Percentiles rank a stretch among this genome's conserved stretches.
These are phyloP conservation scores for Dillenia turbinata DNA, from an alignment of 164 flowering plant species.

Conservation along the genomic window DNA sequence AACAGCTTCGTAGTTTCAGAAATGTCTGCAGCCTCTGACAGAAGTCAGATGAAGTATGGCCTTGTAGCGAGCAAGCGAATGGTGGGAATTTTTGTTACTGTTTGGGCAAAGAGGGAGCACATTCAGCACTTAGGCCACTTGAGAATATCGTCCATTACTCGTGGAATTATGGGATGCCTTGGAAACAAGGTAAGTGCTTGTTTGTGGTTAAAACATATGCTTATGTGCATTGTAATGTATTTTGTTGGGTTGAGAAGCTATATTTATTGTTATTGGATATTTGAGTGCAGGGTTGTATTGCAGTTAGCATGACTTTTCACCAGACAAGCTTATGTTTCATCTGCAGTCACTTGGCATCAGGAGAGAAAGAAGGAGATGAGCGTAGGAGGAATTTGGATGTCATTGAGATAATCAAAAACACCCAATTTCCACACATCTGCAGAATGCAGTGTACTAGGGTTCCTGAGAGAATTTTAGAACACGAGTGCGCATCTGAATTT, in stretches of 20 bases:
- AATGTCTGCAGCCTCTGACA: slow-evolving; percentile 7
- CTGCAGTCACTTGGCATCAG: slow-evolving; percentile 88
- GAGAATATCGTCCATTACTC: slow-evolving; percentile 50
- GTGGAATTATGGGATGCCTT: slow-evolving; percentile 84
- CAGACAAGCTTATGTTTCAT: slow-evolving; percentile 80
- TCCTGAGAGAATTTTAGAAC: slow-evolving; percentile 72
- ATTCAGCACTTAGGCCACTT: slow-evolving; percentile 64
- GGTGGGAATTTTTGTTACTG: slow-evolving; percentile 79
- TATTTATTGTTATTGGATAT: neutral
- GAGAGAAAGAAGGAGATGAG: slow-evolving; percentile 90
- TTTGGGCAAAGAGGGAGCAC: slow-evolving; percentile 70
- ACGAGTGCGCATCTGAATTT: slow-evolving; percentile 52
- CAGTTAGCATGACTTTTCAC: slow-evolving; percentile 67
- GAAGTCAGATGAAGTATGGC: slow-evolving; percentile 39
- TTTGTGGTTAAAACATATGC: neutral
- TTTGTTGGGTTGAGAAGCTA: neutral
- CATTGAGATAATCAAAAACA: slow-evolving; percentile 59
- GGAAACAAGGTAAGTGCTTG: slow-evolving; percentile 65
- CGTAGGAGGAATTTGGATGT: slow-evolving; percentile 71
- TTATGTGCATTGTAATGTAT: neutral
- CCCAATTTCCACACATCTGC: slow-evolving; percentile 65
- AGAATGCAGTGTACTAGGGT: slow-evolving; percentile 31
- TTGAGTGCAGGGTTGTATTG: slow-evolving; percentile 69
- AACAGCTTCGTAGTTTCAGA: slow-evolving; percentile 14
- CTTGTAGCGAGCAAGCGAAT: slow-evolving; percentile 73